Base-by-base conservation (phyloP, 2,329 filamentous ascomycete species). In the Lasiodiplodia hormozganensis region DNA sequence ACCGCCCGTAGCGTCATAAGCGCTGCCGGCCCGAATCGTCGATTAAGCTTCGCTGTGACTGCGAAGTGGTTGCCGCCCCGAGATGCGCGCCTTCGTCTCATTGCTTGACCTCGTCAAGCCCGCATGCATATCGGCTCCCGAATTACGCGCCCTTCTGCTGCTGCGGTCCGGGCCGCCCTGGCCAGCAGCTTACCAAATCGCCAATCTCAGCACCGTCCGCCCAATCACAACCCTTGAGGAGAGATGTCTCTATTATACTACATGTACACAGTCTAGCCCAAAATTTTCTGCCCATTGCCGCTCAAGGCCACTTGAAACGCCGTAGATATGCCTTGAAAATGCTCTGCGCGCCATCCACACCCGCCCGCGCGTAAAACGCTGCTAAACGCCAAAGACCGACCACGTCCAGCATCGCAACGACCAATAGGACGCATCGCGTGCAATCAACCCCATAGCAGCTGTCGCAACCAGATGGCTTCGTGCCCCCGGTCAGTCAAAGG, bases 321-420 rank as follows among this genome's bases (percentile, higher is more conserved):
- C 66, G 47, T 68, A 49, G 47, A 68, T 62, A 68, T 68, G 66
- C 66, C 66, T 62, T 18, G 54, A 58, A 62, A 62, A 68, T 62
- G 57, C 66, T 68, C 62, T 54, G 28, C 62, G 43, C 62, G 62
- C 62, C 62, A 43, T 34, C 62, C 62, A 51, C 51, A 51, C 53
- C 51, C 47, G 23, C 38, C 34, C 57, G 47, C 65, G 65, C 65
- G 56, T 62, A 56, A 57, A 54, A 60, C 65, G 65, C 65, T 67
- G 51, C 51, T 66, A 68, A 68, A 68, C 66, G 66, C 66, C 66
- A 62, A 53, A 53, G 60, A 21, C 66, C 66, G 62, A 68, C 56
- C 66, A 62, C 34, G 51, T 62, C 38, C 40, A 14, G 12, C 47
- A 25, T 62, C 56, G 43, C 21, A 43, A 38, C 65, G 38, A 10